Conservation (phyloP, 2,329 filamentous ascomycete species). For the Davidsoniella eucalypti region DNA sequence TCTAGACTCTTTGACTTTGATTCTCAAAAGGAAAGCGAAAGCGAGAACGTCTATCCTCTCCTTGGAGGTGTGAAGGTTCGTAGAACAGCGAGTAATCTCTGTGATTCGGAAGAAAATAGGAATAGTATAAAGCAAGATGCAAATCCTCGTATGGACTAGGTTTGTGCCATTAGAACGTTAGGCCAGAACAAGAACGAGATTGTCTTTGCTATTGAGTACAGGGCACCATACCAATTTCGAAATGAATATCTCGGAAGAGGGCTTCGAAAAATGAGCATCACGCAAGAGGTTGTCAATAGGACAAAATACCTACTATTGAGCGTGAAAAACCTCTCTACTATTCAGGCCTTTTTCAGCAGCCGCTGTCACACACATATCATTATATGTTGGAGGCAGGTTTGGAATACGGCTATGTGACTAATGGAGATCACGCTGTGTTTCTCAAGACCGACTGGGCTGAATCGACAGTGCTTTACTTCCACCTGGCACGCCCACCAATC, state of each 20-base stretch:
- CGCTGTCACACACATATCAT: constrained; percentile 21
- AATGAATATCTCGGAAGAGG: constrained; percentile 16
- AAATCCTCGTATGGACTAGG: no score
- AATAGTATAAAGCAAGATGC: no score
- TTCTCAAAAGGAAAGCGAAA: no score
- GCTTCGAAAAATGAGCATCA: constrained; percentile 21
- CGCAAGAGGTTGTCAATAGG: constrained; percentile 21
- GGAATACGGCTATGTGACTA: constrained; percentile 27
- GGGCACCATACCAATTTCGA: constrained; percentile 30
- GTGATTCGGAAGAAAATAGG: no score
- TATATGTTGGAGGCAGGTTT: constrained; percentile 32
- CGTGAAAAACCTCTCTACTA: constrained; percentile 20
- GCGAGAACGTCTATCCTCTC: no score
- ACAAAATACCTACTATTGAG: constrained; percentile 16
- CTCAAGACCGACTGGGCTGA: constrained; percentile 21
- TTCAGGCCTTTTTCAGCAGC: constrained; percentile 19
- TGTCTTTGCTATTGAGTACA: constrained; percentile 27
- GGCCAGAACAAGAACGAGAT: constrained; percentile 11
- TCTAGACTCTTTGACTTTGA: no score
- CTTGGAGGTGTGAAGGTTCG: no score
- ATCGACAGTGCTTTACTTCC: not conserved
- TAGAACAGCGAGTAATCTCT: no score
- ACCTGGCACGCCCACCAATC: not conserved
- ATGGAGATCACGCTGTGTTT: constrained; percentile 28
- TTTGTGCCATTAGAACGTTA: no score